These are phyloP conservation scores for maize (Zea mays) DNA, from an alignment of 176 grass and related monocot genomes.

Conservation along the genomic window DNA sequence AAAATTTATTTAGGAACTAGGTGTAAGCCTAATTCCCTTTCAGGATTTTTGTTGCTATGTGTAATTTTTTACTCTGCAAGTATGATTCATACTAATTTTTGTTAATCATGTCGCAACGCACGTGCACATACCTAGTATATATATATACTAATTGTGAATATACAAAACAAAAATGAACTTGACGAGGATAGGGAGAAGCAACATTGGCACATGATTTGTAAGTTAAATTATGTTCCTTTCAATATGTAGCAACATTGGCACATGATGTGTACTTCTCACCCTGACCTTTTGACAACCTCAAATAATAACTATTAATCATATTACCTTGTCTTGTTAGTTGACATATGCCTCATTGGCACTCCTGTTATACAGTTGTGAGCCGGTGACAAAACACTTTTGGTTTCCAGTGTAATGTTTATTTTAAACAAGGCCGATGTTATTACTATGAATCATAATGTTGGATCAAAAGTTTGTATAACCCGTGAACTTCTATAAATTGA, in stretches of 20 bases:
- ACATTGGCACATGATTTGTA: not conserved
- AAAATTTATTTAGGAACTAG: no score
- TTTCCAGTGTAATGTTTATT: not conserved
- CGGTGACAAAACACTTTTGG: not conserved
- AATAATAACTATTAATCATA: slow-evolving; percentile 9
- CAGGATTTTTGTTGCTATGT: no score
- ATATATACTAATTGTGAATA: no score
- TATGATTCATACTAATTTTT: no score
- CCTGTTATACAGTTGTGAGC: not conserved
- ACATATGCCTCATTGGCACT: not conserved
- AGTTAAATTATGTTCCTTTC: not conserved
- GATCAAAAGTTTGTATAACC: slow-evolving; percentile 14
- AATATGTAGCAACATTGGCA: no score
- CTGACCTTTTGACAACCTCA: not conserved
- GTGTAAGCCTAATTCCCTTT: no score
- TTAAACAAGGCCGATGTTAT: not conserved
- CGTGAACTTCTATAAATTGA: not conserved
- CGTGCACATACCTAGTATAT: no score
- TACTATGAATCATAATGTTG: not conserved
- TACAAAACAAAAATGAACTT: no score
- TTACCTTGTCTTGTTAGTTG: not conserved
- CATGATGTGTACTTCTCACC: no score
- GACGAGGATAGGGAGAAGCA: no score
- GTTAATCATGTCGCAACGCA: no score
- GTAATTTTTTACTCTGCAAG: no score